Evolutionary conservation across 164 flowering plant genomes (phyloP).

Genomic region (Amborella trichopoda): DNA sequence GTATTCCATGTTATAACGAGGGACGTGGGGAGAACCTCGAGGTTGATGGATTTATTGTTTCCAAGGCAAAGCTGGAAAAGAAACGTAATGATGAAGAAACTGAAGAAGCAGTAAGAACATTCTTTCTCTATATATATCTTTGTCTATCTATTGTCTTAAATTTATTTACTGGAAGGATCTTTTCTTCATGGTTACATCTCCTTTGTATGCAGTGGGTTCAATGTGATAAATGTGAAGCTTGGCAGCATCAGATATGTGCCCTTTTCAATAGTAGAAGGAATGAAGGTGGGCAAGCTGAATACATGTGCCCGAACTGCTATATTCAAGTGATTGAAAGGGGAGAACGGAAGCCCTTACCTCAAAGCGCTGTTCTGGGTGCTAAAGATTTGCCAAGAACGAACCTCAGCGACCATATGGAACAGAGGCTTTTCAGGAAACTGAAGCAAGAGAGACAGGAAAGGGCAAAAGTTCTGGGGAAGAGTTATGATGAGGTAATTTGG

Average conservation of each 20-base stretch:
- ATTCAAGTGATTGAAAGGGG: conserved; percentile 8
- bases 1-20: conserved; percentile 12
- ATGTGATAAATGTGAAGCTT: conserved; percentile 15
- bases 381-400: conserved; percentile 14
- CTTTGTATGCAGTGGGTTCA: conserved; percentile 17
- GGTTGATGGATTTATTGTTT: conserved; percentile 5
- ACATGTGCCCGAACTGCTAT: conserved; percentile 12
- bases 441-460: conserved; percentile 10
- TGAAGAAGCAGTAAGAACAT: conserved; percentile 60
- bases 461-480: conserved; percentile 8
- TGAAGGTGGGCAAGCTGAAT: conserved; percentile 10
- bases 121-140: neutral
- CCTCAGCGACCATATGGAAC: conserved; percentile 20
- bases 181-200: neutral
- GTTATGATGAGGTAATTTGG: conserved; percentile 12
- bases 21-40: conserved; percentile 1
- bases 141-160: no score
- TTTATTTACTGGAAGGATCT: no score
- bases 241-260: conserved; percentile 23
- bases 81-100: conserved; percentile 92
- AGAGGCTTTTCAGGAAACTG: conserved; percentile 6
- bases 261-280: conserved; percentile 9
- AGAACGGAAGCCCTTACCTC: conserved; percentile 7
- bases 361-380: conserved; percentile 11
- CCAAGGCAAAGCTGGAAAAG: conserved; percentile 5